Base-by-base conservation (phyloP, 2,329 filamentous ascomycete species). In the Xenoacremonium recifei region DNA sequence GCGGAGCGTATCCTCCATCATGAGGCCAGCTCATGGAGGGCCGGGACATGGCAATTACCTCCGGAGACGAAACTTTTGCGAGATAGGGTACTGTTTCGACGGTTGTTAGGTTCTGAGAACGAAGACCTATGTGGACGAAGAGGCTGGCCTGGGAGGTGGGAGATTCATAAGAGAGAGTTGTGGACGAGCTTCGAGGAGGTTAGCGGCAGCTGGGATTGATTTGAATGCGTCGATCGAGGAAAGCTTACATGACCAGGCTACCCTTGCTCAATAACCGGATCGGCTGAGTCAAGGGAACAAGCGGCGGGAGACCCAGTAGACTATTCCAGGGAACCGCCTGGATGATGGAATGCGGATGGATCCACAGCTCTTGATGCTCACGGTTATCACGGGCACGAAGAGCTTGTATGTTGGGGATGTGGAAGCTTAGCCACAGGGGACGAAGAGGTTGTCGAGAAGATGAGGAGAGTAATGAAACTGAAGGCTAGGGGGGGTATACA, bases 281-380 rank as follows among this genome's bases (percentile, higher is more conserved):
- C 40, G 39, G 27, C 44, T 40, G 41, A 42, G 46, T 48, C 44
- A 39, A 45, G 50, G 37, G 40, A 42, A 49, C 39, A 44, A 36
- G 37, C 44, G 34, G 33, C 41, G 48, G 50, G 53, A 44, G 46
- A 23, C 49, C 48, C 35, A 54, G 49, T 45, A 44, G 39, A 34
- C 47, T 47, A 51, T 48, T 55, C 49, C 49, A 58, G 45, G 44
- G 50, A 50, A 48, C 41, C 32, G 50, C 50, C 50, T 48, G 40
- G 42, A 30, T 40, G 42, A 43, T 43, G 53, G 55, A 58, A 58
- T 58, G 53, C 46, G 51, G 51, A 50, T 41, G 47, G 55, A 39
- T 48, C 55, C 53, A 58, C 55, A 42, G 40, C 40, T 37, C 40
- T 42, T 44, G 48, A 49, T 48, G 37, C 19, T 37, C 50, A 41